A percentile compares a stretch with the other conserved stretches of the same genome.
Evolutionary conservation across 495 filamentous ascomycete species (phyloP).

Genomic region (Xylaria telfairii): DNA sequence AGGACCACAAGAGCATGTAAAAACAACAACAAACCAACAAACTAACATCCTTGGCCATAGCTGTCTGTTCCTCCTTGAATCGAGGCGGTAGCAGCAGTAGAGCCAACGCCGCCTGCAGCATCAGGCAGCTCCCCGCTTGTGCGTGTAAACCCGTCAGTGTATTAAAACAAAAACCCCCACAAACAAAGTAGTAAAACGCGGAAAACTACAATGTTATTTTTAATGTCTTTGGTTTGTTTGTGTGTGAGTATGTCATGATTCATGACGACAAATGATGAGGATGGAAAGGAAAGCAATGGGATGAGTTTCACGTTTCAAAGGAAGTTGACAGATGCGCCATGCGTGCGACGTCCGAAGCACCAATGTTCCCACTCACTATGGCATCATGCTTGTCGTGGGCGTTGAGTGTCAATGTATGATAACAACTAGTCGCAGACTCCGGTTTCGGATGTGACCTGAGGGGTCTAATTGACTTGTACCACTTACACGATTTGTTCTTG

Average conservation of each 20-base stretch:
- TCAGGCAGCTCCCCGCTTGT: constrained; percentile 22
- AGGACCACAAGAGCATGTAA: constrained; percentile 42
- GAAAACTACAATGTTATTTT: constrained; percentile 12
- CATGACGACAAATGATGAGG: neutral
- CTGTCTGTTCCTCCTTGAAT: neutral
- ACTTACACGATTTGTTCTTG: neutral
- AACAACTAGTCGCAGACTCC: constrained; percentile 7
- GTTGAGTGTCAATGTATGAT: constrained; percentile 21
- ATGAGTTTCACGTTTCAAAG: neutral
- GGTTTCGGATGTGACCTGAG: neutral
- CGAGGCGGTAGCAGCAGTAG: constrained; percentile 2
- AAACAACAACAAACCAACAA: constrained; percentile 23
- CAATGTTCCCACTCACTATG: neutral
- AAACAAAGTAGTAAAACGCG: constrained; percentile 2
- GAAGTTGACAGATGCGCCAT: constrained; percentile 11
- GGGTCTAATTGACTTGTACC: constrained; percentile 13
- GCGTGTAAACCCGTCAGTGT: constrained; percentile 18
- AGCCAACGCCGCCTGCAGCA: neutral
- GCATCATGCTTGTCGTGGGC: neutral
- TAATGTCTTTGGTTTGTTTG: constrained; percentile 13
- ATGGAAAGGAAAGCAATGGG: neutral
- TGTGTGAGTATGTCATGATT: neutral
- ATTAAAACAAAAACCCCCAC: constrained; percentile 16
- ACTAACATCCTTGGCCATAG: neutral
- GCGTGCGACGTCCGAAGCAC: neutral